Evolutionary conservation across 768 basidiomycete genomes (phyloP).

Genomic region (Lactarius quietus): DNA sequence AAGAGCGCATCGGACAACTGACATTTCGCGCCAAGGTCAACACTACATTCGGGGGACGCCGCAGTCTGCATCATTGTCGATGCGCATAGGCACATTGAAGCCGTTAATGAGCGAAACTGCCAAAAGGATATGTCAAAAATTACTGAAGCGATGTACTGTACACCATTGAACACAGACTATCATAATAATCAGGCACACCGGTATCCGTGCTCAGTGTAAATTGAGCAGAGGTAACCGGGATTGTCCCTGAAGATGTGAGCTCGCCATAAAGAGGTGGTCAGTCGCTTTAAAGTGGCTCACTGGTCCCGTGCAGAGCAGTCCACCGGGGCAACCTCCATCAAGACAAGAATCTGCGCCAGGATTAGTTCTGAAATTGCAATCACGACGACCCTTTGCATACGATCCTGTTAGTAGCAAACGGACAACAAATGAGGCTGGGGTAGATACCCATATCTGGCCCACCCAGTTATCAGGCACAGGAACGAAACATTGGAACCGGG

Average conservation of each 20-base stretch:
- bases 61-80: slow-evolving; percentile 35
- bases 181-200: no score
- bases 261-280: no score
- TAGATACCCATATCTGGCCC: slow-evolving; percentile 38
- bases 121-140: no score
- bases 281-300: no score
- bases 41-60: slow-evolving; percentile 35
- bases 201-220: slow-evolving; percentile 34
- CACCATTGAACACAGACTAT: no score
- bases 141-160: no score
- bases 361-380: no score
- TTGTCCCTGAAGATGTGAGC: slow-evolving; percentile 31
- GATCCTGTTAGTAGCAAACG: background rate
- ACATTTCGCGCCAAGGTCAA: slow-evolving; percentile 39
- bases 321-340: no score
- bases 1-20: background rate
- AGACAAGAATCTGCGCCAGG: no score
- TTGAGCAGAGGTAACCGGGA: slow-evolving; percentile 38
- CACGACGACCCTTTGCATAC: slow-evolving; percentile 30
- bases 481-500: slow-evolving; percentile 30
- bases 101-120: slow-evolving; percentile 35
- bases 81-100: slow-evolving; percentile 36
- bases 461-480: no score
- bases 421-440: background rate
- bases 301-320: no score